Percentiles rank a stretch among this genome's conserved stretches.
These are phyloP conservation scores for Hypoxylon subgilvum DNA, from an alignment of 495 filamentous ascomycete species.

Conservation along the genomic window DNA sequence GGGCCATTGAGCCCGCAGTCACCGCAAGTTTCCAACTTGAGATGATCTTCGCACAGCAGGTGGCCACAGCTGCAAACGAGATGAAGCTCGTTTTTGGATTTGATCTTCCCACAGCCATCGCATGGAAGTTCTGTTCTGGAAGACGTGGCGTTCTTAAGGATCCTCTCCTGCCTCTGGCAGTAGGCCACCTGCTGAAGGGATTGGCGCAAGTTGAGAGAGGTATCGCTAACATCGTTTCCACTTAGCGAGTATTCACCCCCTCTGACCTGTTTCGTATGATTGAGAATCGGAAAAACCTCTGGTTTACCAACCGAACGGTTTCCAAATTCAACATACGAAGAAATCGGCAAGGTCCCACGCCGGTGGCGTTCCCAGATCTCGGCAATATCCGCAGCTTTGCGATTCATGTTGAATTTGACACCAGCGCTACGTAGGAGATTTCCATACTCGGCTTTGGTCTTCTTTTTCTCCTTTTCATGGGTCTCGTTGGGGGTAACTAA, in stretches of 20 bases:
- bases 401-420: background rate
- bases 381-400: background rate
- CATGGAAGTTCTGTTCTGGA: constrained; percentile 22
- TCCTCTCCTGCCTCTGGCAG: constrained; percentile 13
- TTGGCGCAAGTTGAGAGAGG: constrained; percentile 6
- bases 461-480: background rate
- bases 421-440: background rate
- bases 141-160: constrained; percentile 2
- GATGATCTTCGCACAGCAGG: constrained; percentile 52
- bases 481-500: background rate
- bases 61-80: constrained; percentile 60
- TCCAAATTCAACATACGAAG: background rate
- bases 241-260: constrained; percentile 19
- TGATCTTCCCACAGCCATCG: constrained; percentile 34
- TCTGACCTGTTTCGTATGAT: background rate
- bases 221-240: constrained; percentile 14
- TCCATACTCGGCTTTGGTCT: background rate
- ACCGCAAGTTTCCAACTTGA: constrained; percentile 15
- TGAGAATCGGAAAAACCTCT: background rate
- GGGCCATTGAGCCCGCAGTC: background rate
- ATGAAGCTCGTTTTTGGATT: constrained; percentile 26
- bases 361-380: background rate
- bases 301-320: background rate
- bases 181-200: constrained; percentile 2
- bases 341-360: background rate